These are phyloP conservation scores for Ilex asprella DNA, from an alignment of 257 asterid species.

Conservation along the genomic window DNA sequence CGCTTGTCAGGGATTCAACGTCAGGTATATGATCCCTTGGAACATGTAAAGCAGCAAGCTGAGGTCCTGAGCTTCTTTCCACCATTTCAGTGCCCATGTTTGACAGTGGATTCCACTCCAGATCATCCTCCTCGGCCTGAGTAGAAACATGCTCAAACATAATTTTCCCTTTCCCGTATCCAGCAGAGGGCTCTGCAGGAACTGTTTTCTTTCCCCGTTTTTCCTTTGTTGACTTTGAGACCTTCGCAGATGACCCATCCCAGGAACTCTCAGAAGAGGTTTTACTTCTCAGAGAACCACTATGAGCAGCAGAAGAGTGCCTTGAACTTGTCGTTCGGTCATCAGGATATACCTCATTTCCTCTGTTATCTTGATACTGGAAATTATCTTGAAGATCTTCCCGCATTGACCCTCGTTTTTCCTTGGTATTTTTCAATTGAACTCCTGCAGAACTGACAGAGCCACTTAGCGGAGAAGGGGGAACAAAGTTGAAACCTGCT, in stretches of 20 bases:
- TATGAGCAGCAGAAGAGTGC: conserved; percentile 39
- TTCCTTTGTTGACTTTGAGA: conserved; percentile 29
- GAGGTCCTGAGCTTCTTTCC: conserved; percentile 48
- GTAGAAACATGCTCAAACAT: conserved; percentile 38
- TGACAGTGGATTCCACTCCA: conserved; percentile 39
- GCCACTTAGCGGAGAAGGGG: conserved; percentile 49
- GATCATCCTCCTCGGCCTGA: conserved; percentile 59
- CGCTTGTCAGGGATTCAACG: conserved; percentile 67
- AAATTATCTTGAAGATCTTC: conserved; percentile 42
- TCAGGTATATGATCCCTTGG: conserved; percentile 48
- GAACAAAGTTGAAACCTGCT: conserved; percentile 50
- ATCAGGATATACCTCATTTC: conserved; percentile 49
- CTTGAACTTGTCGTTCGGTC: conserved; percentile 47
- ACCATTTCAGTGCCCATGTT: conserved; percentile 36
- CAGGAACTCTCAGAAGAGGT: conserved; percentile 58
- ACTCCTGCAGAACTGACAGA: conserved; percentile 34
- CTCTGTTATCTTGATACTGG: conserved; percentile 48
- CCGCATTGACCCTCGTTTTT: conserved; percentile 43
- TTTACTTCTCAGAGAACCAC: conserved; percentile 42
- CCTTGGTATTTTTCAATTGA: conserved; percentile 53
- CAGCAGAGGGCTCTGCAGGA: conserved; percentile 24
- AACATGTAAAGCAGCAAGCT: conserved; percentile 44
- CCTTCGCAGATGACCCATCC: conserved; percentile 39
- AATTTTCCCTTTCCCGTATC: conserved; percentile 56
- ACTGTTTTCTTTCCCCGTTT: conserved; percentile 36